A percentile compares a stretch with the other conserved stretches of the same genome.
Conservation (phyloP, 129 eudicot genomes). For the Erigeron canadensis region DNA sequence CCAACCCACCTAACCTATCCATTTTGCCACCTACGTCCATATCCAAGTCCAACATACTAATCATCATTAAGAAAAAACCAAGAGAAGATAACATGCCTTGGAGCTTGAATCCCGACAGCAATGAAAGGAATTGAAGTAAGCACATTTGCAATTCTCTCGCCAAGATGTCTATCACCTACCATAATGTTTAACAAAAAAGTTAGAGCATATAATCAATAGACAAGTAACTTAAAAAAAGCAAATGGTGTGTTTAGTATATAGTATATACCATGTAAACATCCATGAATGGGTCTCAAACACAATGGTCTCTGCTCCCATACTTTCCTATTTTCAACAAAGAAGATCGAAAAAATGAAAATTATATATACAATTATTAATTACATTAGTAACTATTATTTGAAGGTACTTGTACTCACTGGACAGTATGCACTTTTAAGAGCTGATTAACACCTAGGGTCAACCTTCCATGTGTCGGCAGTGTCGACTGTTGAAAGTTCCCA, state of each 20-base stretch:
- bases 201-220: slow-evolving; percentile 1
- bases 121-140: slow-evolving; percentile 93
- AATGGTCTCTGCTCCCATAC: slow-evolving; percentile 81
- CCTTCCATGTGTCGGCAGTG: slow-evolving; percentile 41
- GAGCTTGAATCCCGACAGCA: slow-evolving; percentile 80
- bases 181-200: background rate
- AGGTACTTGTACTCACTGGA: slow-evolving; percentile 54
- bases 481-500: slow-evolving; percentile 45
- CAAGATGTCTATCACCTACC: slow-evolving; percentile 68
- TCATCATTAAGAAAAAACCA: slow-evolving; percentile 8
- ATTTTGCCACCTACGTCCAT: background rate
- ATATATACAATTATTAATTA: slow-evolving; percentile 12
- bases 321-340: slow-evolving; percentile 41
- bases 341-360: background rate
- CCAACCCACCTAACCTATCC: background rate
- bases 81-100: slow-evolving; percentile 48
- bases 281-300: slow-evolving; percentile 69
- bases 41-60: slow-evolving; percentile 14
- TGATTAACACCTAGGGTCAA: slow-evolving; percentile 47
- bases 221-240: slow-evolving; percentile 1
- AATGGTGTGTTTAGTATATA: background rate
- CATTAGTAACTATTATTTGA: background rate
- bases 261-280: slow-evolving; percentile 58
- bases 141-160: slow-evolving; percentile 76
- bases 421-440: slow-evolving; percentile 42